Base-by-base conservation (phyloP, 2,329 filamentous ascomycete genomes). In the Tolypocladium endophyticum region DNA sequence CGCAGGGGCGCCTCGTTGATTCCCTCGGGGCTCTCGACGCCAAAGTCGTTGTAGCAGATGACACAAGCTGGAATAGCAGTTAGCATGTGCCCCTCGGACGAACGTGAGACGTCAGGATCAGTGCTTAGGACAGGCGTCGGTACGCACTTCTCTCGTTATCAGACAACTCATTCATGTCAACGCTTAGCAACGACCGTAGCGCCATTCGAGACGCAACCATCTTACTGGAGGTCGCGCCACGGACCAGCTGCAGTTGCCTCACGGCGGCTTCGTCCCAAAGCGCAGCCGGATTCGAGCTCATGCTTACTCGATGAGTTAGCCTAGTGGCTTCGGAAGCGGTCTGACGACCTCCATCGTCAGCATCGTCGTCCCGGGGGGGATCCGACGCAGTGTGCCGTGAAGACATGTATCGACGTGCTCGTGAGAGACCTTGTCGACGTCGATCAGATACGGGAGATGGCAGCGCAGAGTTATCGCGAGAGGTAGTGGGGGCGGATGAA, bases 31-130 rank as follows among this genome's bases (percentile, higher is more conserved):
- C 79, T 83, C 60, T 73, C 69, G 18, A 78, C 73, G 39, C 82
- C 82, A 64, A 81, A 86, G 11, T 85, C 82, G 63, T 85, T 86
- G 66, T 87, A 87, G 71, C 84, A 87, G 61, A 87, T 87, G 25
- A 82, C 77, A 66, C 84, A 87, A 18, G 72, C 84, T 87, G 63
- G 1, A 53, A 7, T 20, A 53, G 50, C 61, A n/a, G 20, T 59
- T 11, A 59, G 58, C 41, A n/a, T 23, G 4, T 12, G 30, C 18
- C 28, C 28, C 9, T 18, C 9, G 7, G 16, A 53, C n/a, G 23
- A 14, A 8, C 6, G 2, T 5, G 33, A n/a, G 28, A 53, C 14
- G 20, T n/a, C 20, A 53, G 5, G 35, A 14, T 11, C 12, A 30
- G 28, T 20, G 11, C 14, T 23, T 25, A 4, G 8, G 12, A 25